Percentiles rank a stretch among this genome's conserved stretches.
phyloP scores from a whole-genome alignment of 306 rosid genomes.

The Pachyrhizus erosus region DNA sequence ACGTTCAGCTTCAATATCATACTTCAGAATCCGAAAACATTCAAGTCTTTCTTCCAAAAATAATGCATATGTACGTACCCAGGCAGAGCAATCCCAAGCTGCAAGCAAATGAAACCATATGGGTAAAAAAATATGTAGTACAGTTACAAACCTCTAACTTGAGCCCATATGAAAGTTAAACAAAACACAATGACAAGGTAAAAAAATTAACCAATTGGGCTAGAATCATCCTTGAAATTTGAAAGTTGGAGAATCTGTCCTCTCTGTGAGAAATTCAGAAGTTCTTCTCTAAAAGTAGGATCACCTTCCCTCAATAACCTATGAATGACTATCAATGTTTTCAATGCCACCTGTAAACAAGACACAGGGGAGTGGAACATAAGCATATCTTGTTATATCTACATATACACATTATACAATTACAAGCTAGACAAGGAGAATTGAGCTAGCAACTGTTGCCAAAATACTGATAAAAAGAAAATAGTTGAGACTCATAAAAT shows the following conservation, averaged over 20 bases:
- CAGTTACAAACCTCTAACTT: slow-evolving; percentile 31
- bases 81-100: slow-evolving; percentile 99
- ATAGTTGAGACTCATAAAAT: not conserved
- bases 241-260: slow-evolving; percentile 90
- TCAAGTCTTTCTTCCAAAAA: slow-evolving; percentile 99
- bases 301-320: slow-evolving; percentile 97
- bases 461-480: not conserved
- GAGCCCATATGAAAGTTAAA: slow-evolving; percentile 22
- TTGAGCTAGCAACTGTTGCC: not conserved
- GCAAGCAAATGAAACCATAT: slow-evolving; percentile 38
- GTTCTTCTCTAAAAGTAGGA: slow-evolving; percentile 95
- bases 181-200: slow-evolving; percentile 33
- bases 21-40: slow-evolving; percentile 87
- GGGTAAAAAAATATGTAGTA: slow-evolving; percentile 11
- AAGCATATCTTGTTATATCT: slow-evolving; percentile 2
- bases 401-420: not conserved
- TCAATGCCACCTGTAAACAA: slow-evolving; percentile 85
- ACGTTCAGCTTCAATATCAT: slow-evolving; percentile 98
- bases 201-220: slow-evolving; percentile 81
- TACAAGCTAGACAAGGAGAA: slow-evolving; percentile 3
- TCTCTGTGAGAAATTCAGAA: slow-evolving; percentile 87
- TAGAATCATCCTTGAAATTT: slow-evolving; percentile 96
- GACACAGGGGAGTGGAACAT: slow-evolving; percentile 16
- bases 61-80: slow-evolving; percentile 98
- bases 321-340: slow-evolving; percentile 89